phyloP scores from a whole-genome alignment of 345 rosid species.

The Linum lewisii region DNA sequence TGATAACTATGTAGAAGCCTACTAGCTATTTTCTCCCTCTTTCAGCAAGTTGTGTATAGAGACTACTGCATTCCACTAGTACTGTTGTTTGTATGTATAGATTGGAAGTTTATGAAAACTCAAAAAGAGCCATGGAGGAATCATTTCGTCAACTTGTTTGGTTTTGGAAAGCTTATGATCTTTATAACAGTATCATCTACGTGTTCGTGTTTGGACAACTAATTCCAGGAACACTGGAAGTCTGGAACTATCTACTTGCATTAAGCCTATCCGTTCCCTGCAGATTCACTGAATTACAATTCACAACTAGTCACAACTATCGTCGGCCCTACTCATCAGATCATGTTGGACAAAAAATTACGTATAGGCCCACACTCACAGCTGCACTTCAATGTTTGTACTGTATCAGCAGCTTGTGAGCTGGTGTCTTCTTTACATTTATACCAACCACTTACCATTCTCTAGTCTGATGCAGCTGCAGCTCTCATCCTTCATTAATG shows the following conservation, averaged over 20 bases:
- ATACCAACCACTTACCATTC: not conserved
- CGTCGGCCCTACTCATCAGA: not conserved
- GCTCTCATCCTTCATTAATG: not conserved
- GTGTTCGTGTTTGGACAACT: not conserved
- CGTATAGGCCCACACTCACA: not conserved
- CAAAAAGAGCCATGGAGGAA: not conserved
- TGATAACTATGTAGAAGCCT: not conserved
- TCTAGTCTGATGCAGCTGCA: too few species aligned
- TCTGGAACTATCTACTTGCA: too few species aligned
- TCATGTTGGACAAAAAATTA: too few species aligned
- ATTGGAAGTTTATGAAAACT: not conserved
- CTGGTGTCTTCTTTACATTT: not conserved
- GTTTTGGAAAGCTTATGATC: not conserved
- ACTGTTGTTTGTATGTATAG: not conserved
- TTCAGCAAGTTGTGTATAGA: not conserved
- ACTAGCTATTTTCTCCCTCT: not conserved
- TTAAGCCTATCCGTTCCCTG: not conserved
- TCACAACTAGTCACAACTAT: not conserved
- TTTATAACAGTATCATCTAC: not conserved
- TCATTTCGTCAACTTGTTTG: not conserved
- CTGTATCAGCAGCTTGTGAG: not conserved
- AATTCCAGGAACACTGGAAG: not conserved
- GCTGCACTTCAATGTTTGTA: not conserved
- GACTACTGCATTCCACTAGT: not conserved
- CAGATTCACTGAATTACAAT: not conserved